These are phyloP conservation scores for Aspergillus sp. DNA, from an alignment of 2,329 filamentous ascomycete genomes.

Conservation along the genomic window DNA sequence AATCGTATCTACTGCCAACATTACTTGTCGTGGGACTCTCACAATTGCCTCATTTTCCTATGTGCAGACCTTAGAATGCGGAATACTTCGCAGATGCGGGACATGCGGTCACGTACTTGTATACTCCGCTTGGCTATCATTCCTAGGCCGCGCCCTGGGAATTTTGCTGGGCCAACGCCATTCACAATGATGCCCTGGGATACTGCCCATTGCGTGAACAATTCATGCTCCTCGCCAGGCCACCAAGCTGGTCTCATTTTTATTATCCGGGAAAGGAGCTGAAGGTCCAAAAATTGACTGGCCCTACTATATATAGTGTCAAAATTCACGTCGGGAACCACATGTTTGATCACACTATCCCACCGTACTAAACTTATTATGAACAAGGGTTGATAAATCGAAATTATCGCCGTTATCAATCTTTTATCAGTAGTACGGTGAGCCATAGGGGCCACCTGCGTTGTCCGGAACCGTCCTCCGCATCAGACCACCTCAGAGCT, in stretches of 20 bases:
- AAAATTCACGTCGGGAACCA: not conserved
- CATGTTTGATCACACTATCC: not conserved
- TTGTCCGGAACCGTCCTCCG: slow-evolving; percentile 13
- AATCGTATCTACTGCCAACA: slow-evolving; percentile 65
- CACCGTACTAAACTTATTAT: not conserved
- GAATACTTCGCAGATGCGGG: not conserved
- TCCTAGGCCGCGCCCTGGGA: slow-evolving; percentile 74
- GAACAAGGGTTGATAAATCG: not conserved
- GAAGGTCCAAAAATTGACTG: not conserved
- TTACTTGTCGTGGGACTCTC: slow-evolving; percentile 61
- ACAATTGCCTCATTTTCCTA: slow-evolving; percentile 64
- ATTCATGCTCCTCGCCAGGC: slow-evolving; percentile 42
- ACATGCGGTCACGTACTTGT: slow-evolving; percentile 49
- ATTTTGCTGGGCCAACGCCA: slow-evolving; percentile 64
- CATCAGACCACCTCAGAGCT: slow-evolving; percentile 18
- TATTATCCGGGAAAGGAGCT: not conserved
- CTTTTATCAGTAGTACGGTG: slow-evolving; percentile 20
- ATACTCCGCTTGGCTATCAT: slow-evolving; percentile 69
- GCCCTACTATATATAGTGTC: not conserved
- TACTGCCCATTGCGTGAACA: slow-evolving; percentile 68
- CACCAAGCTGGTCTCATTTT: slow-evolving; percentile 31
- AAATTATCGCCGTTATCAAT: slow-evolving; percentile 14
- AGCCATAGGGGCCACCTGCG: slow-evolving; percentile 8
- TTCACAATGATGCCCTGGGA: slow-evolving; percentile 65
- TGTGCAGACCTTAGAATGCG: not conserved